phyloP scores from a whole-genome alignment of 2,329 filamentous ascomycete species.

The Dothidotthia symphoricarpi region DNA sequence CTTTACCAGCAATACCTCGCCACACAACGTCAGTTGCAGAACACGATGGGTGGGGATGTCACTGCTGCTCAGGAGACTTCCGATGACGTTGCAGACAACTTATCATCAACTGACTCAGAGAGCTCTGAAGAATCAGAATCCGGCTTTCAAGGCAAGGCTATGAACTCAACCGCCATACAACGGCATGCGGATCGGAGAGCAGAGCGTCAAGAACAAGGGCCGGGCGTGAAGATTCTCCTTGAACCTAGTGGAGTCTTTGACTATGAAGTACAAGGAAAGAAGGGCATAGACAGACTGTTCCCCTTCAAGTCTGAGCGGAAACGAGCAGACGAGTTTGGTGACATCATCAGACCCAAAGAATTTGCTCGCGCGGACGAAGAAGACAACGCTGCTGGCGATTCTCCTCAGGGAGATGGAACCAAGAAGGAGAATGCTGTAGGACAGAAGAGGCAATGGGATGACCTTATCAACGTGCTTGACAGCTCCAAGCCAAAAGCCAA shows the following conservation, averaged over 20 bases:
- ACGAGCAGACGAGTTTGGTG: conserved; percentile 87
- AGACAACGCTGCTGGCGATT: conserved; percentile 69
- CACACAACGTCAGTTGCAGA: conserved; percentile 81
- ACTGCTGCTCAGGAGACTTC: conserved; percentile 67
- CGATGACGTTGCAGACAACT: conserved; percentile 75
- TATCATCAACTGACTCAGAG: conserved; percentile 80
- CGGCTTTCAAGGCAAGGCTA: conserved; percentile 70
- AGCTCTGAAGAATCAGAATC: conserved; percentile 85
- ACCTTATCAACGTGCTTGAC: conserved; percentile 50
- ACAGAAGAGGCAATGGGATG: conserved; percentile 93
- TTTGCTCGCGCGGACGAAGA: conserved; percentile 91
- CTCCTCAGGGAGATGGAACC: conserved; percentile 55
- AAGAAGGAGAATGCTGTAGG: conserved; percentile 59
- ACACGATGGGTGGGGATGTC: conserved; percentile 66
- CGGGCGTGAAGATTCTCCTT: conserved; percentile 86
- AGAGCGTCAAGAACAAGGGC: conserved; percentile 80
- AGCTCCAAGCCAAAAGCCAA: conserved; percentile 42
- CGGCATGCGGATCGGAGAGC: conserved; percentile 78
- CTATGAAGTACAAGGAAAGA: conserved; percentile 87
- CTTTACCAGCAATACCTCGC: conserved; percentile 92
- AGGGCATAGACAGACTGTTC: conserved; percentile 88
- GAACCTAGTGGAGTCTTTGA: conserved; percentile 90
- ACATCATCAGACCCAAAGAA: conserved; percentile 89
- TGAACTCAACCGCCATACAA: conserved; percentile 84
- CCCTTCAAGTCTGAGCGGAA: conserved; percentile 78